Evolutionary conservation across 2,329 filamentous ascomycete genomes (phyloP).

Genomic region (Cladosporium sp.): DNA sequence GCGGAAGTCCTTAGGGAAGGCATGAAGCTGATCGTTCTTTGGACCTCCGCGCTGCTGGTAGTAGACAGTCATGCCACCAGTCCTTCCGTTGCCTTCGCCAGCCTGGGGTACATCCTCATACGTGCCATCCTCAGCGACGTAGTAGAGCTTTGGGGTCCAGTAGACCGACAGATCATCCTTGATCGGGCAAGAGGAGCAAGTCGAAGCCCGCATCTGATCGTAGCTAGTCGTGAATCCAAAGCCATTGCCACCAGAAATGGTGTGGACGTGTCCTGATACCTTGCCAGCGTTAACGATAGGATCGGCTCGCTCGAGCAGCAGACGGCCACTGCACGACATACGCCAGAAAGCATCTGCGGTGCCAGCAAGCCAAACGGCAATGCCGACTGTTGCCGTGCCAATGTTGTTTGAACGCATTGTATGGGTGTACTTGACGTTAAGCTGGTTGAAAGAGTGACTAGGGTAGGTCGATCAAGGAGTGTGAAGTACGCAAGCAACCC

Average conservation of each 20-base stretch:
- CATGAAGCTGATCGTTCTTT: constrained; percentile 64
- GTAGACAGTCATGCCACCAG: constrained; percentile 70
- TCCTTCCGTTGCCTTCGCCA: constrained; percentile 47
- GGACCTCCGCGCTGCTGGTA: constrained; percentile 58
- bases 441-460: background rate
- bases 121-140: constrained; percentile 61
- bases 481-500: background rate
- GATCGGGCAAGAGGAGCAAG: constrained; percentile 70
- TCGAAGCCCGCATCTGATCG: constrained; percentile 58
- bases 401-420: constrained; percentile 13
- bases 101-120: constrained; percentile 60
- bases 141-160: constrained; percentile 74
- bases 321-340: constrained; percentile 66
- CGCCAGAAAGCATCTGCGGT: constrained; percentile 66
- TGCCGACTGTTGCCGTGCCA: constrained; percentile 17
- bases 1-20: constrained; percentile 70
- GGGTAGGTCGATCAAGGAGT: background rate
- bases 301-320: constrained; percentile 63
- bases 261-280: constrained; percentile 65
- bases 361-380: constrained; percentile 37
- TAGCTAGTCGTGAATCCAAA: constrained; percentile 65
- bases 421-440: background rate
- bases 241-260: constrained; percentile 68
- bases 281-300: constrained; percentile 66
- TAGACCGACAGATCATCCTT: constrained; percentile 68